A percentile compares a stretch with the other conserved stretches of the same genome.
phyloP scores from a whole-genome alignment of 2,329 filamentous ascomycete species.

The Phialophora verrucosa region DNA sequence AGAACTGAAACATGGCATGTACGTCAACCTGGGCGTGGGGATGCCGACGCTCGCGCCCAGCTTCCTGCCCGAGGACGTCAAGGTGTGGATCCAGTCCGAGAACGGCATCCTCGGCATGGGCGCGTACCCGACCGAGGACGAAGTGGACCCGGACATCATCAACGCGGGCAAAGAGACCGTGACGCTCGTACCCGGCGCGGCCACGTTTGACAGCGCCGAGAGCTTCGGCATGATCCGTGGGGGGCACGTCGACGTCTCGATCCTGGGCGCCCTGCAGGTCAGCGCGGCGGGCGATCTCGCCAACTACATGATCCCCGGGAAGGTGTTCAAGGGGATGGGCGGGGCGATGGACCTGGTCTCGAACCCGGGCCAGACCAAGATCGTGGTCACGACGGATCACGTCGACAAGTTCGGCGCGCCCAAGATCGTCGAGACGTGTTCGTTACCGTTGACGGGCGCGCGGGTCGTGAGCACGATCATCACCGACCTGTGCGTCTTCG shows the following conservation, averaged over 20 bases:
- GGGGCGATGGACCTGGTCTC: constrained; percentile 76
- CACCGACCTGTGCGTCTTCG: constrained; percentile 74
- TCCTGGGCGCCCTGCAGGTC: constrained; percentile 82
- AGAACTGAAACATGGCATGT: constrained; percentile 80
- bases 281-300: constrained; percentile 78
- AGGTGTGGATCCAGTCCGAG: constrained; percentile 85
- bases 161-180: constrained; percentile 90
- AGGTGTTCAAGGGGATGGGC: constrained; percentile 84
- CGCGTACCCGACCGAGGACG: constrained; percentile 73
- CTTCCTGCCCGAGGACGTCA: constrained; percentile 69
- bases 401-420: constrained; percentile 70
- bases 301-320: constrained; percentile 90
- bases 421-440: constrained; percentile 70
- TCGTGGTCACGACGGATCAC: constrained; percentile 73
- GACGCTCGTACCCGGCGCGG: constrained; percentile 75
- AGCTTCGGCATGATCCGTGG: constrained; percentile 88
- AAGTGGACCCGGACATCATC: constrained; percentile 78
- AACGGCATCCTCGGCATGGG: constrained; percentile 87
- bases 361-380: constrained; percentile 73
- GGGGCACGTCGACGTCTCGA: constrained; percentile 81
- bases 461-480: constrained; percentile 74
- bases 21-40: constrained; percentile 81
- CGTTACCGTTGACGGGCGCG: constrained; percentile 69
- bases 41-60: constrained; percentile 85
- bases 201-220: constrained; percentile 78